Base-by-base conservation (phyloP, 2,329 filamentous ascomycete genomes). In the Coleophoma eucalyptorum region DNA sequence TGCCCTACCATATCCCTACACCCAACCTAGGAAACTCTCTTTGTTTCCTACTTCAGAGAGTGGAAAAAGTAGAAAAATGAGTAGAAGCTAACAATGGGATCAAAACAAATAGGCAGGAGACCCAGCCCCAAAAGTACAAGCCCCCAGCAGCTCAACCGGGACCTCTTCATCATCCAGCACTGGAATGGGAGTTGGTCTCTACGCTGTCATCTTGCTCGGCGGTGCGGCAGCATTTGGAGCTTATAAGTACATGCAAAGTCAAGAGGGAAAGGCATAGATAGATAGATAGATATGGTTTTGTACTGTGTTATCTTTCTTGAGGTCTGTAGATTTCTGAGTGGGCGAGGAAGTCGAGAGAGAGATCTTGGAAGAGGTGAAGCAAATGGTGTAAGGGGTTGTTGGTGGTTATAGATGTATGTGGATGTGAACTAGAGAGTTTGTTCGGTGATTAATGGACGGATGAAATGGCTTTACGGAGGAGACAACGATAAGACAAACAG, bases 141-240 rank as follows among this genome's bases (percentile, higher is more conserved):
- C 71, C 46, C 59, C 75, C 58, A 26, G 26, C 26, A 66, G 76
- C 56, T 71, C 73, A 62, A 72, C 71, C 57, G 66, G 72, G 51
- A 72, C 68, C 50, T 49, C 58, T 10, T 51, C 55, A n/a, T 58
- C 60, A 51, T 68, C 69, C 46, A 69, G 68, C 45, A 70, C 79
- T 48, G 80, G 86, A 60, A 62, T 91, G 53, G 89, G 91, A 64
- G 31, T 95, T 59, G 89, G 86, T 54, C 77, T 95, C 62, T 97
- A 97, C 75, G 88, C 84, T 53, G 62, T 96, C 61, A 71, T 97
- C 63, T 76, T 96, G 60, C 67, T 93, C 59, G 90, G 90, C 62
- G 92, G 86, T 59, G 77, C 83, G 45, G 69, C 83, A 55, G 90
- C 89, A 57, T 97, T 90, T 75, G 81, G 80, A 62, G 89, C 80